Conservation (phyloP, 148 eudicot genomes). For the Persicaria maculosa region DNA sequence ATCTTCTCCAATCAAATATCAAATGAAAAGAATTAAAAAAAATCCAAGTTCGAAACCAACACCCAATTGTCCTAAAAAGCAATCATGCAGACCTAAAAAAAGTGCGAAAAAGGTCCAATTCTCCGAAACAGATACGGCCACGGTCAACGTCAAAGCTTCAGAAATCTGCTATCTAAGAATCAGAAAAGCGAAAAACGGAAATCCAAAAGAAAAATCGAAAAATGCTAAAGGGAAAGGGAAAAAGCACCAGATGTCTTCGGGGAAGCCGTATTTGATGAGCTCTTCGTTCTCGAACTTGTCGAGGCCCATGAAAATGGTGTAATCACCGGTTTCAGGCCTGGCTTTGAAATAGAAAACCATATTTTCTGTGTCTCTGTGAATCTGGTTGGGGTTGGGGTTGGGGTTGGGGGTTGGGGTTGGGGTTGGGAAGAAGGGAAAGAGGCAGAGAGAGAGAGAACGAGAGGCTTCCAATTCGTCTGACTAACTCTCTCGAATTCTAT, state of each 20-base stretch:
- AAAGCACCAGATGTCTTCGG: conserved; percentile 83
- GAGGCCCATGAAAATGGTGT: conserved; percentile 94
- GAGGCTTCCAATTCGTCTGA: conserved; percentile 1
- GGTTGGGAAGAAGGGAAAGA: not conserved
- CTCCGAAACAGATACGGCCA: not conserved
- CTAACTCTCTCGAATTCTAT: not conserved
- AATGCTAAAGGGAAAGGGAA: not conserved
- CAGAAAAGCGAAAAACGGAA: not conserved
- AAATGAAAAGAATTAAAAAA: not conserved
- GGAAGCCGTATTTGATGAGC: conserved; percentile 93
- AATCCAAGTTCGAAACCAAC: not conserved
- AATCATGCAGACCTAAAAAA: not conserved
- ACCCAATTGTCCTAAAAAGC: not conserved
- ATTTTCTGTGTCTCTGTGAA: conserved; percentile 13
- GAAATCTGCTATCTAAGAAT: not conserved
- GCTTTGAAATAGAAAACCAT: conserved; percentile 99
- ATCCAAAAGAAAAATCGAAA: not conserved
- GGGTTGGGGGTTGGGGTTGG: not conserved
- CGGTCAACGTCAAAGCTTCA: not conserved
- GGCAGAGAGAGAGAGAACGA: not conserved
- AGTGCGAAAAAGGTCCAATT: not conserved
- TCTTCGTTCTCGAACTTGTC: conserved; percentile 94
- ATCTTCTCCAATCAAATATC: not conserved
- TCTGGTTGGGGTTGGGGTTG: not conserved
- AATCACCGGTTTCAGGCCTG: conserved; percentile 86